Conservation (phyloP, 805 yeast species). For the Candida stauntonica region DNA sequence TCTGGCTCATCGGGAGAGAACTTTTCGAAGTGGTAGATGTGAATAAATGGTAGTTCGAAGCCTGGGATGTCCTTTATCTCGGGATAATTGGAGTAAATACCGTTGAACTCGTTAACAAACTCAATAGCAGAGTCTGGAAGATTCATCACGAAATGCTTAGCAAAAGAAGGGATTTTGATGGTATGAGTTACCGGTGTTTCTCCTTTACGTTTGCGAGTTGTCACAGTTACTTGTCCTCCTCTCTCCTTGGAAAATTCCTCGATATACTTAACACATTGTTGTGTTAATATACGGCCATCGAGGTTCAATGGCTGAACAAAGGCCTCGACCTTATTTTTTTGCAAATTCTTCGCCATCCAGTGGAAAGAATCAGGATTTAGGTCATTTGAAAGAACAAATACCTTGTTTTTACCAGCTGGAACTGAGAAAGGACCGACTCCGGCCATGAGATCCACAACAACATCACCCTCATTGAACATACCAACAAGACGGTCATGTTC, state of each 20-base stretch:
- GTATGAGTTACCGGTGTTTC: conserved; percentile 20
- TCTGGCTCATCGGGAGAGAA: conserved; percentile 68
- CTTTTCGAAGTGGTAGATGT: conserved; percentile 92
- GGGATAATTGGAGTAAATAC: conserved; percentile 50
- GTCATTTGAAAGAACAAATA: conserved; percentile 86
- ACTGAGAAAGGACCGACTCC: conserved; percentile 98
- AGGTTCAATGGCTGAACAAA: conserved; percentile 62
- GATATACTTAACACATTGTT: conserved; percentile 49
- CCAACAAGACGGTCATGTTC: conserved; percentile 83
- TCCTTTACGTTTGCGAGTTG: conserved; percentile 33
- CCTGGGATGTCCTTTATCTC: conserved; percentile 38
- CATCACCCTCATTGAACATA: conserved; percentile 56
- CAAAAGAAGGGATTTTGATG: conserved; percentile 46
- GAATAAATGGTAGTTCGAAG: conserved; percentile 66
- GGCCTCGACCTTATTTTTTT: conserved; percentile 52
- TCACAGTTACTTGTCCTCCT: conserved; percentile 34
- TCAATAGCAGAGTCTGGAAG: conserved; percentile 89
- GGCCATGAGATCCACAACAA: conserved; percentile 93
- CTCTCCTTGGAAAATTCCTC: conserved; percentile 39
- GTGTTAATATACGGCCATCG: conserved; percentile 83
- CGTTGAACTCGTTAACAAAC: conserved; percentile 73
- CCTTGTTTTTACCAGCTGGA: conserved; percentile 86
- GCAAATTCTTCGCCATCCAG: conserved; percentile 62
- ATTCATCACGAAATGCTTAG: conserved; percentile 86
- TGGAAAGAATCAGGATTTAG: conserved; percentile 82